Conservation (phyloP, 106 monocot species). For the Apostasia ramifera region DNA sequence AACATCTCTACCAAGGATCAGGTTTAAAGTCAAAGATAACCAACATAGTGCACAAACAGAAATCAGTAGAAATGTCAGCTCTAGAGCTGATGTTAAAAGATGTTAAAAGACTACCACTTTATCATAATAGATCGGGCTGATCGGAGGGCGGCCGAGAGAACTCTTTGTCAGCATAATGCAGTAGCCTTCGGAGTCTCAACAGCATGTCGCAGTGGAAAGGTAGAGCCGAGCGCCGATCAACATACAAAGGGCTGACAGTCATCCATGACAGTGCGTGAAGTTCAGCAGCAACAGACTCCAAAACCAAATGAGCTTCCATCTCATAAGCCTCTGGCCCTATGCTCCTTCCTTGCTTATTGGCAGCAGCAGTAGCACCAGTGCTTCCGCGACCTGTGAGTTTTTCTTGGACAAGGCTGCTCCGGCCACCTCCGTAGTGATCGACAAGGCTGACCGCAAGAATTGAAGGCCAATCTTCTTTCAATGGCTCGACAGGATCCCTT, state of each 20-base stretch:
- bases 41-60: too few relatives aligned
- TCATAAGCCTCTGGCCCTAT: conserved; percentile 40
- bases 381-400: conserved; percentile 20
- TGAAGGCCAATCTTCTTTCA: conserved; percentile 66
- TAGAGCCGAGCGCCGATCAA: conserved; percentile 62
- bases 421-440: conserved; percentile 68
- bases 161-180: conserved; percentile 74
- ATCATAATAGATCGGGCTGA: not conserved
- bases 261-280: conserved; percentile 85
- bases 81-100: too few relatives aligned
- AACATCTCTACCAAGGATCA: too few relatives aligned
- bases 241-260: conserved; percentile 71
- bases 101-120: not conserved
- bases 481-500: conserved; percentile 23
- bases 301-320: conserved; percentile 39
- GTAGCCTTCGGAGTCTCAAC: conserved; percentile 59
- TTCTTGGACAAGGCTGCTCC: conserved; percentile 32
- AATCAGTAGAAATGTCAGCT: too few relatives aligned
- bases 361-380: conserved; percentile 8
- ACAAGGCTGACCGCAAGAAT: conserved; percentile 72
- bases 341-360: conserved; percentile 38
- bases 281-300: conserved; percentile 78
- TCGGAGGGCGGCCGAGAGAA: conserved; percentile 19
- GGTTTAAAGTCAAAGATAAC: too few relatives aligned
- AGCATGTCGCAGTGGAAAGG: conserved; percentile 89